Percentiles rank a stretch among this genome's conserved stretches.
Evolutionary conservation across 106 monocot genomes (phyloP).

Genomic region (Chionographis japonica): DNA sequence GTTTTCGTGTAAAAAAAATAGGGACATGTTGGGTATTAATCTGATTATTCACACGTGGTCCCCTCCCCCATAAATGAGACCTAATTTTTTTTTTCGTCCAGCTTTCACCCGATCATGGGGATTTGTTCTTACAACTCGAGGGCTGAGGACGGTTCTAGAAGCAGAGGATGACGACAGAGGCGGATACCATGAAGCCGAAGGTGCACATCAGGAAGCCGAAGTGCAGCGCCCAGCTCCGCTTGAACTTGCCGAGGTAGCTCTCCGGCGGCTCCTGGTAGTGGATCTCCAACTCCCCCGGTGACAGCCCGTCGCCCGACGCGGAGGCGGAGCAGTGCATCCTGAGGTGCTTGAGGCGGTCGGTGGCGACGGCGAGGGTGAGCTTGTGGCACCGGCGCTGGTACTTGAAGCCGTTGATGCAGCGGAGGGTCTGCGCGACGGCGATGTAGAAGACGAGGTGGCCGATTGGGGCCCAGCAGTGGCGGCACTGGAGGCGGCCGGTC

Average conservation of each 20-base stretch:
- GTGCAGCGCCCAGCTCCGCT: conserved; percentile 96
- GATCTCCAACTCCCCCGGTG: conserved; percentile 59
- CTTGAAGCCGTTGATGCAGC: conserved; percentile 89
- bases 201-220: too few species aligned
- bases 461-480: conserved; percentile 83
- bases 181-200: too few species aligned
- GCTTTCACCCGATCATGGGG: too few species aligned
- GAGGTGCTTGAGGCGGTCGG: conserved; percentile 66
- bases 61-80: too few species aligned
- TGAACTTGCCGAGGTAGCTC: conserved; percentile 85
- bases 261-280: conserved; percentile 95
- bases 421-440: conserved; percentile 88
- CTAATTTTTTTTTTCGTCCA: too few species aligned
- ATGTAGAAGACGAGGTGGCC: conserved; percentile 80
- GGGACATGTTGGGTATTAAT: too few species aligned
- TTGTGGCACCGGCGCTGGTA: conserved; percentile 99
- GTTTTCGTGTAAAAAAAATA: too few species aligned
- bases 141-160: too few species aligned
- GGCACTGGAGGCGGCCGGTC: conserved; percentile 67
- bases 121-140: too few species aligned
- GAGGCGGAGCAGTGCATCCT: conserved; percentile 26
- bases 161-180: too few species aligned
- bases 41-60: too few species aligned
- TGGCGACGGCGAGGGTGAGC: conserved; percentile 86
- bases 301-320: not conserved